Evolutionary conservation across 108 stramenopile genomes (phyloP), one percentile per base, ranked within the genome.

Genomic region (Fistulifera solaris): DNA sequence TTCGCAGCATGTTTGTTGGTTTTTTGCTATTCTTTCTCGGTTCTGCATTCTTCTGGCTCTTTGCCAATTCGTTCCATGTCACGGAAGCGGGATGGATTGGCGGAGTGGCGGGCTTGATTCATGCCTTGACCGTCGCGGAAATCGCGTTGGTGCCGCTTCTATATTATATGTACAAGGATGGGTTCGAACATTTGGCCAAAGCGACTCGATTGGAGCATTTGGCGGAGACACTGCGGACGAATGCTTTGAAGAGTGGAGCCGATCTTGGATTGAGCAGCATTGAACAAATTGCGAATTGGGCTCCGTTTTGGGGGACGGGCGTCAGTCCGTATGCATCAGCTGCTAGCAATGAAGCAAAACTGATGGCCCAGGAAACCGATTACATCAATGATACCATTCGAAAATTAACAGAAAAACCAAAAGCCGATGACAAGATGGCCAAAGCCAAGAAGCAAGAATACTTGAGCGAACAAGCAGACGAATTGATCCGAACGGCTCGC

Each of bases 81-180:
- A 90, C 89, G 3, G 72, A 77, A 5, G 79, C 81, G 1, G 56
- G 68, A 51, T 84, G 78, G 83, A 83, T 90, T 43, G 89, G 93
- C 41, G 93, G 93, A 0, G 11, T 87, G 22, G 55, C 58, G 2
- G 93, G 64, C 13, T 65, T 94, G 21, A 90, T 94, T 45, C 69
- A 87, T 70, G 86, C 93, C 0, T 61, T 94, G 43, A 75, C 71
- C 4, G 73, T 88, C 8, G 77, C 73, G 71, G 93, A 94, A 70
- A 28, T 90, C 13, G 66, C 51, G n/a, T 47, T 94, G 40, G 11
- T 83, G 0, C 80, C 87, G 0, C 66, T 86, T 0, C 56, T 94
- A 35, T 84, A 75, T 39, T 85, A 67, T 63, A 94, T 94, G 93
- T 19, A 76, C 22, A 59, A 59, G 18, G 82, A 86, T 67, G 86